phyloP scores from a whole-genome alignment of 257 asterid species.

The Nicotiana undulata region DNA sequence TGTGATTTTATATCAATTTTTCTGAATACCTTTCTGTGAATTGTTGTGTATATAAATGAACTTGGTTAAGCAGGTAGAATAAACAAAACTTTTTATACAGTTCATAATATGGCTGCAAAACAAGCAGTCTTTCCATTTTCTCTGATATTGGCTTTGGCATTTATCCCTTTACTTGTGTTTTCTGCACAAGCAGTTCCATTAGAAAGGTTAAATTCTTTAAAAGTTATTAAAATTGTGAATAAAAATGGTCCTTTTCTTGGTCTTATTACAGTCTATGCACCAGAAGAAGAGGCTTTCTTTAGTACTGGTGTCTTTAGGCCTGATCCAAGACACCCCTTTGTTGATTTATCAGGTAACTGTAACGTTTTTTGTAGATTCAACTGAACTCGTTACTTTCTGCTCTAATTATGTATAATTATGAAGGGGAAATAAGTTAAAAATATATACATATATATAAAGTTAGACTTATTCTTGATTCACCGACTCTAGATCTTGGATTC shows the following conservation, averaged over 20 bases:
- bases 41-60: not conserved
- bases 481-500: not conserved
- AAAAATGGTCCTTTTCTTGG: slow-evolving; percentile 46
- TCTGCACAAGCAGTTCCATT: slow-evolving; percentile 22
- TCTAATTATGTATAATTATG: not conserved
- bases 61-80: not conserved
- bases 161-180: slow-evolving; percentile 5
- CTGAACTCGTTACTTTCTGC: not conserved
- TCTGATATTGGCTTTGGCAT: not conserved
- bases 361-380: not conserved
- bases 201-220: slow-evolving; percentile 9
- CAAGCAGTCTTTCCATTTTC: not conserved
- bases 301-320: slow-evolving; percentile 28
- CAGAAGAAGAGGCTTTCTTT: slow-evolving; percentile 52
- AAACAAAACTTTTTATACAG: not conserved
- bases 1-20: not conserved
- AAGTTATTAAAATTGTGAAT: slow-evolving; percentile 20
- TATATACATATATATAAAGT: not conserved
- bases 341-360: slow-evolving; percentile 39
- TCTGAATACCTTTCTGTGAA: not conserved
- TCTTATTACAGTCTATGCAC: slow-evolving; percentile 39
- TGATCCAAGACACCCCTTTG: slow-evolving; percentile 28
- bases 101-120: slow-evolving; percentile 5
- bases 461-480: not conserved
- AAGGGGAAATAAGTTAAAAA: too few relatives aligned